A percentile compares a stretch with the other conserved stretches of the same genome.
Conservation (phyloP, 2,329 filamentous ascomycete genomes). For the Penicillium sp. region DNA sequence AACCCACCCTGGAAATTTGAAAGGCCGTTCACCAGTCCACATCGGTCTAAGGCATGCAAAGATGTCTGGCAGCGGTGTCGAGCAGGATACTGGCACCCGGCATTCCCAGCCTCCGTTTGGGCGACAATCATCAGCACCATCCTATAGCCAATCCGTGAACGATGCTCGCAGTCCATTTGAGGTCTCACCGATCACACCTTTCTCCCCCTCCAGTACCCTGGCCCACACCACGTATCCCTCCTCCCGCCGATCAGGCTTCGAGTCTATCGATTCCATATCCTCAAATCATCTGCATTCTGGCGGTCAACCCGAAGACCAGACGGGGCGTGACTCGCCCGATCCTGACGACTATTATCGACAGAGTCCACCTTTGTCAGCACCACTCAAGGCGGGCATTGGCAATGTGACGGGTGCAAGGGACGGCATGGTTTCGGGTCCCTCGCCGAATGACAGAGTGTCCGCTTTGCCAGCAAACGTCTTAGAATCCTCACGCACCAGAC, state of each 20-base stretch:
- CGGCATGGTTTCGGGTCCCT: slow-evolving; percentile 22
- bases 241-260: slow-evolving; percentile 20
- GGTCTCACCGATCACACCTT: slow-evolving; percentile 28
- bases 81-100: slow-evolving; percentile 40
- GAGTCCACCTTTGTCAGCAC: slow-evolving; percentile 39
- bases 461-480: slow-evolving; percentile 29
- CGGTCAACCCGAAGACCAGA: slow-evolving; percentile 11
- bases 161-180: slow-evolving; percentile 24
- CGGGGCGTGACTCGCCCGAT: slow-evolving; percentile 37
- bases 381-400: not conserved
- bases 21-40: slow-evolving; percentile 33
- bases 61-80: slow-evolving; percentile 45
- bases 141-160: slow-evolving; percentile 25
- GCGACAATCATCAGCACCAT: slow-evolving; percentile 32
- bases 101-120: slow-evolving; percentile 31
- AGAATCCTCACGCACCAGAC: slow-evolving; percentile 22
- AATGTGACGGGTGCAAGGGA: slow-evolving; percentile 25
- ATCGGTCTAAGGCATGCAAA: slow-evolving; percentile 38
- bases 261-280: slow-evolving; percentile 15
- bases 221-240: slow-evolving; percentile 29
- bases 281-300: slow-evolving; percentile 23
- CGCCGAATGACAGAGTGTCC: slow-evolving; percentile 21
- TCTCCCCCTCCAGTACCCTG: slow-evolving; percentile 21
- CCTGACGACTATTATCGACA: slow-evolving; percentile 55
- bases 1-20: slow-evolving; percentile 25